Evolutionary conservation across 768 basidiomycete genomes (phyloP).

Genomic region (Trametes coccinea): DNA sequence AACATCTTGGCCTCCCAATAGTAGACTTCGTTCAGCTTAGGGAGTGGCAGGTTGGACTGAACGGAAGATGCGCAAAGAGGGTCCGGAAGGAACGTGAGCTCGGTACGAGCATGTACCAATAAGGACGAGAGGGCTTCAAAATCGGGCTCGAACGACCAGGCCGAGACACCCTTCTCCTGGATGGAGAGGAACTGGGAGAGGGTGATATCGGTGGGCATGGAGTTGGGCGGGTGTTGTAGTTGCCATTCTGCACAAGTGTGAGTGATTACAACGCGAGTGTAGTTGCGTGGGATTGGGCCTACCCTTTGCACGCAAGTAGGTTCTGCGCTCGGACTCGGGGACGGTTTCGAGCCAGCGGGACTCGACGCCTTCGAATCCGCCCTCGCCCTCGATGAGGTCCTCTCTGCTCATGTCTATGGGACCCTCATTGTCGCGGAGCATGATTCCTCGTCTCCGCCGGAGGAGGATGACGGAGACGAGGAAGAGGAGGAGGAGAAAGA

Average conservation of each 20-base stretch:
- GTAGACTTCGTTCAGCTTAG: conserved; percentile 98
- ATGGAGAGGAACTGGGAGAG: conserved; percentile 98
- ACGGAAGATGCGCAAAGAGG: conserved; percentile 93
- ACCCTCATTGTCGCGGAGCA: conserved; percentile 83
- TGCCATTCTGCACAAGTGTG: conserved; percentile 61
- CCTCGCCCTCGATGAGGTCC: conserved; percentile 87
- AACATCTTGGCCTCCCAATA: conserved; percentile 99
- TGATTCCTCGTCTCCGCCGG: conserved; percentile 73
- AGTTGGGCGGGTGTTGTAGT: conserved; percentile 89
- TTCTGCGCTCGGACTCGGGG: conserved; percentile 60
- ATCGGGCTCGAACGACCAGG: conserved; percentile 99
- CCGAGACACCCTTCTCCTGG: conserved; percentile 98
- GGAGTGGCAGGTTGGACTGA: conserved; percentile 94
- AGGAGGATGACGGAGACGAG: conserved; percentile 87
- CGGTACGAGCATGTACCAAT: conserved; percentile 92
- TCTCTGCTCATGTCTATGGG: conserved; percentile 93
- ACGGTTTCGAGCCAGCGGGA: conserved; percentile 89
- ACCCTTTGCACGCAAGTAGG: conserved; percentile 91
- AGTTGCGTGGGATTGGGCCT: conserved; percentile 1
- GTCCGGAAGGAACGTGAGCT: conserved; percentile 97
- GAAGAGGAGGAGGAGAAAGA: conserved; percentile 91
- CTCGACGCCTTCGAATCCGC: conserved; percentile 92
- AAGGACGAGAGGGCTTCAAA: conserved; percentile 93
- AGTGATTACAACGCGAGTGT: background rate
- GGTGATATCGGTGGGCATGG: conserved; percentile 96